Evolutionary conservation across 495 filamentous ascomycete genomes (phyloP).

Genomic region (Hyaloscypha hepaticicola): DNA sequence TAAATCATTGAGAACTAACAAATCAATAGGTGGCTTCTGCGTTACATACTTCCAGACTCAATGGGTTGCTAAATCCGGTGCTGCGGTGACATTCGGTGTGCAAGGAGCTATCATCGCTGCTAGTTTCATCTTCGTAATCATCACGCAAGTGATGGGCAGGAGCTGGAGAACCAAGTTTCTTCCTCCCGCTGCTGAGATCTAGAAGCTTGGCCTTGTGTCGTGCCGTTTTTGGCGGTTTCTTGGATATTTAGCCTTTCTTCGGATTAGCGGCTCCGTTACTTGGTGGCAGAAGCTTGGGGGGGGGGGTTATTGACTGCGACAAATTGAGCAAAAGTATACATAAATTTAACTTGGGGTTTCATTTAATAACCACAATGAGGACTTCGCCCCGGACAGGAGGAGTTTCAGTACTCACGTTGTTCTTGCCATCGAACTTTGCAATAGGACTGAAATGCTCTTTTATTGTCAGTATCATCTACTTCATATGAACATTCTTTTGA

Average conservation of each 20-base stretch:
- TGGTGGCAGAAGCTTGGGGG: neutral
- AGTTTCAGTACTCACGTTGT: no score
- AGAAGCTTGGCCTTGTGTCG: neutral
- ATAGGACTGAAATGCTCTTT: no score
- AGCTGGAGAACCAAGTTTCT: conserved; percentile 20
- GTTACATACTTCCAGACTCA: conserved; percentile 38
- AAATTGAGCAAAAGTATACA: neutral
- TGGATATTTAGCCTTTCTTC: neutral
- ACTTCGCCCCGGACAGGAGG: no score
- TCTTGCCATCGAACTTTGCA: no score
- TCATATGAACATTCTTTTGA: no score
- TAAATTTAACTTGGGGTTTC: neutral
- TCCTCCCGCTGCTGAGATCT: conserved; percentile 19
- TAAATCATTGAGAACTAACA: neutral
- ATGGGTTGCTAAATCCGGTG: conserved; percentile 34
- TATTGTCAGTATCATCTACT: no score
- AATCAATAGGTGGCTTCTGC: conserved; percentile 33
- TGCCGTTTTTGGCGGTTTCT: neutral
- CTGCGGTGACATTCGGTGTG: conserved; percentile 33
- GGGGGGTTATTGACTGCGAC: neutral
- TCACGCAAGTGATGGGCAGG: conserved; percentile 9
- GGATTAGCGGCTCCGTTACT: neutral
- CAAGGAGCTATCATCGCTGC: conserved; percentile 33
- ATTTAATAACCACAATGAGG: no score
- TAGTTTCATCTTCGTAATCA: conserved; percentile 18